Evolutionary conservation across 768 basidiomycete species (phyloP).

Genomic region (Boletus bicolor): DNA sequence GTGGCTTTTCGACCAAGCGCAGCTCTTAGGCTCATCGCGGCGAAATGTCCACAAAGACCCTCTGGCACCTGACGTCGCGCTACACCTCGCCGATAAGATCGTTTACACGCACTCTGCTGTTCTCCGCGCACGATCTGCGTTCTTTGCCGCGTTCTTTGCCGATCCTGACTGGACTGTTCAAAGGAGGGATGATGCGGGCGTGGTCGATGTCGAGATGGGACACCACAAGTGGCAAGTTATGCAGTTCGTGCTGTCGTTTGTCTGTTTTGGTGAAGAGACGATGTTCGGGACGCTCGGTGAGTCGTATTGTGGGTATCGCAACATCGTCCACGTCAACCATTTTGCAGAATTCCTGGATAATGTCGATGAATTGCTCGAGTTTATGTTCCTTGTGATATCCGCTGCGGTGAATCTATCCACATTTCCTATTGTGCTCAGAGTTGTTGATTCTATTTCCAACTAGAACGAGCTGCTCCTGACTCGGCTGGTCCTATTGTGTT

Average conservation of each 20-base stretch:
- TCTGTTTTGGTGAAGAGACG: slow-evolving; percentile 72
- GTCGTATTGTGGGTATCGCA: slow-evolving; percentile 18
- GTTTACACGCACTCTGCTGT: slow-evolving; percentile 69
- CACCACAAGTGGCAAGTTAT: slow-evolving; percentile 76
- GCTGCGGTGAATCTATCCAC: slow-evolving; percentile 58
- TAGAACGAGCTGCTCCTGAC: slow-evolving; percentile 90
- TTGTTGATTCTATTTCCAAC: not conserved
- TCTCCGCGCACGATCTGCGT: slow-evolving; percentile 77
- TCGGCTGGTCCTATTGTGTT: slow-evolving; percentile 80
- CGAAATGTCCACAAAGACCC: slow-evolving; percentile 21
- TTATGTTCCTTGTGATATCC: slow-evolving; percentile 83
- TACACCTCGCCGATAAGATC: slow-evolving; percentile 64
- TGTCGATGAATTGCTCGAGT: slow-evolving; percentile 76
- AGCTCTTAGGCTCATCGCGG: slow-evolving; percentile 2
- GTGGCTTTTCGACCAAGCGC: slow-evolving; percentile 41
- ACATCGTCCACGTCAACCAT: not conserved
- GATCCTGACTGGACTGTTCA: slow-evolving; percentile 75
- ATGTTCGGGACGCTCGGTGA: slow-evolving; percentile 72
- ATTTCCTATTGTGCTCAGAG: not conserved
- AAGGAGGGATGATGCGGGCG: slow-evolving; percentile 53
- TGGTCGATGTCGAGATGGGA: slow-evolving; percentile 61
- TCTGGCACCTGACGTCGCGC: slow-evolving; percentile 61
- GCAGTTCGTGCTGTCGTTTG: slow-evolving; percentile 68
- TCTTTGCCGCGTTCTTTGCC: slow-evolving; percentile 83
- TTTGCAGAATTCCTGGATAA: slow-evolving; percentile 55